Evolutionary conservation across 2,329 filamentous ascomycete species (phyloP).

Genomic region (Cladorrhinum sp.): DNA sequence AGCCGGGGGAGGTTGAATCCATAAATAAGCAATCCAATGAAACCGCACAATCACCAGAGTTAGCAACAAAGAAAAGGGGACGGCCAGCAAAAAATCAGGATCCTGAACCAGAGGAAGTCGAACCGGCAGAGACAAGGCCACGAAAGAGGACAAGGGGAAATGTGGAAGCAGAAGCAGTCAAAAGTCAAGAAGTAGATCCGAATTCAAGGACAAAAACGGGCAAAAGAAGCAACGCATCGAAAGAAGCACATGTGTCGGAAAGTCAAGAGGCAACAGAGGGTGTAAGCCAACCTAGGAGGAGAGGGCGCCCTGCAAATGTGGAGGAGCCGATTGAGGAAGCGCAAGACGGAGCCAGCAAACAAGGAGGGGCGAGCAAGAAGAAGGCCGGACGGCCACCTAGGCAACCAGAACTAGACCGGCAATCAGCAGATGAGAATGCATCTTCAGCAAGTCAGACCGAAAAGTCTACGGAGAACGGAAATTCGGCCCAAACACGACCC

Average conservation of each 20-base stretch:
- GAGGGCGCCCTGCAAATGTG: conserved; percentile 21
- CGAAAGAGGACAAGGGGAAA: conserved; percentile 16
- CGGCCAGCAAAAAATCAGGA: conserved; percentile 13
- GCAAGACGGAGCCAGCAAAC: neutral
- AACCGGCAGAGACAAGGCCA: conserved; percentile 10
- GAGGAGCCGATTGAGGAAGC: conserved; percentile 9
- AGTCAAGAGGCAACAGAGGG: neutral
- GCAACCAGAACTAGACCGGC: conserved; percentile 6
- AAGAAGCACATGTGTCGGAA: neutral
- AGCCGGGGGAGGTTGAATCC: neutral
- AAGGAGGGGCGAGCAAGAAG: conserved; percentile 10
- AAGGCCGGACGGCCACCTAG: conserved; percentile 6
- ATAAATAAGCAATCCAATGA: neutral
- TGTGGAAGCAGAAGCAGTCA: neutral
- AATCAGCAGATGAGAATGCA: neutral
- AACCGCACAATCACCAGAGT: neutral
- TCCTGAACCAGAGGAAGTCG: neutral
- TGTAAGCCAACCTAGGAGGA: conserved; percentile 16
- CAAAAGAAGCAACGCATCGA: neutral
- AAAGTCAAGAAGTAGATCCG: neutral
- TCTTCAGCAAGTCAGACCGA: neutral
- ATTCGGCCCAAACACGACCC: neutral
- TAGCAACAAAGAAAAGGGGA: conserved; percentile 16
- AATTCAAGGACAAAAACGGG: neutral
- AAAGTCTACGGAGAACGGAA: neutral